A percentile compares a stretch with the other conserved stretches of the same genome.
phyloP scores from a whole-genome alignment of 164 flowering plant species.

The Aristolochia californica region DNA sequence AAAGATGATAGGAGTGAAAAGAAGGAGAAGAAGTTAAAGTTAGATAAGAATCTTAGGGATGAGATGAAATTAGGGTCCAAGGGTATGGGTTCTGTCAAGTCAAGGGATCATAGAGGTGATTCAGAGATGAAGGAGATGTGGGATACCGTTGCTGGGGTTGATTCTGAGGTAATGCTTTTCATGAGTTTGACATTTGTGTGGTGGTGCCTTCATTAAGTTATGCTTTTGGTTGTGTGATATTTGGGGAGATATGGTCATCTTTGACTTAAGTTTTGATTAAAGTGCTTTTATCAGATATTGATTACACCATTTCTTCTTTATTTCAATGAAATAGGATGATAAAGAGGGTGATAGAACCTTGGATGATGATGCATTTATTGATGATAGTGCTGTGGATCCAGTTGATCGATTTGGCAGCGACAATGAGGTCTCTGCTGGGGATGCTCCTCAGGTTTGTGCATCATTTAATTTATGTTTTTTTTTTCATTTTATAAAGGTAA shows the following conservation, averaged over 20 bases:
- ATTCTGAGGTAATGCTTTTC: constrained; percentile 57
- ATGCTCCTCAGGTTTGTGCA: constrained; percentile 65
- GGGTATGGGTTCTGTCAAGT: constrained; percentile 15
- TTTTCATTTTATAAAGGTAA: not conserved
- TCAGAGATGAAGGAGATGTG: constrained; percentile 80
- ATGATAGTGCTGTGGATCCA: constrained; percentile 86
- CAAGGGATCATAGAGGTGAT: constrained; percentile 40
- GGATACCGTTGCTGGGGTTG: constrained; percentile 78
- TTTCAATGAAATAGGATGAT: constrained; percentile 50
- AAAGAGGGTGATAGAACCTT: constrained; percentile 60
- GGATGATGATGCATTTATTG: constrained; percentile 93
- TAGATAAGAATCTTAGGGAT: constrained; percentile 20
- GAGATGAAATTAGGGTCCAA: constrained; percentile 10
- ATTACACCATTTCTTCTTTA: not conserved
- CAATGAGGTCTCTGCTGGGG: constrained; percentile 44
- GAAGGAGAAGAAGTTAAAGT: constrained; percentile 35
- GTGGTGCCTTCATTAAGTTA: not conserved
- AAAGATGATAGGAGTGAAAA: constrained; percentile 22
- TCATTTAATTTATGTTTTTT: not conserved
- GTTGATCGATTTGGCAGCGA: constrained; percentile 62
- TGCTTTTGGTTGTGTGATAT: not conserved
- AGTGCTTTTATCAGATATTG: not conserved
- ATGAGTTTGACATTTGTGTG: too few relatives aligned
- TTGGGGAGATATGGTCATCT: not conserved
- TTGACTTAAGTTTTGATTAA: too few relatives aligned